Evolutionary conservation across 257 asterid species (phyloP).

Genomic region (Cordia subcordata): DNA sequence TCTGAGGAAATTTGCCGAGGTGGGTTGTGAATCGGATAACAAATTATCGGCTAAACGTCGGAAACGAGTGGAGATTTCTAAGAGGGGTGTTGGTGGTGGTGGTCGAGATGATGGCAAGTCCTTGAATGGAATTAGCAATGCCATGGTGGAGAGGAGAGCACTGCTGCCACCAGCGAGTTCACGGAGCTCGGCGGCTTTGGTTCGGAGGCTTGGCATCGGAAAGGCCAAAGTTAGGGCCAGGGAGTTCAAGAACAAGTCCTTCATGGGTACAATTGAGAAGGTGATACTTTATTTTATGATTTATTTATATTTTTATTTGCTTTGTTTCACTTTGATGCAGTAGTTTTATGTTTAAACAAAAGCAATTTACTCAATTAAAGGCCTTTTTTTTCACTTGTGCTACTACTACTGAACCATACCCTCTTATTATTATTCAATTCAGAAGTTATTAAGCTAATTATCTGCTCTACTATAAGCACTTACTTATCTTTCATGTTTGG

Average conservation of each 20-base stretch:
- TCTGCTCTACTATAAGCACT: too few species aligned
- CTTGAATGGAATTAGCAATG: slow-evolving; percentile 8
- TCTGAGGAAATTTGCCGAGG: slow-evolving; percentile 72
- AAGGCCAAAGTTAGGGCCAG: slow-evolving; percentile 45
- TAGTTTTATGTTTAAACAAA: background rate
- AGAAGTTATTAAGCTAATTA: too few species aligned
- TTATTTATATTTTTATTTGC: background rate
- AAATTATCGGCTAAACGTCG: slow-evolving; percentile 38
- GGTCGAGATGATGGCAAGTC: slow-evolving; percentile 20
- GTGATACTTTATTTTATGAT: slow-evolving; percentile 22
- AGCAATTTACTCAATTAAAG: too few species aligned
- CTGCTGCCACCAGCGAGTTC: slow-evolving; percentile 44
- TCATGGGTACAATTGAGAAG: slow-evolving; percentile 55
- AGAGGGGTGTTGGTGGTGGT: slow-evolving; percentile 4
- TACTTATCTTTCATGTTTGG: too few species aligned
- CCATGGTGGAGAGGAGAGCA: slow-evolving; percentile 43
- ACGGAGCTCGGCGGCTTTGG: slow-evolving; percentile 32
- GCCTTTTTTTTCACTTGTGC: too few species aligned
- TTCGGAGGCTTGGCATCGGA: slow-evolving; percentile 46
- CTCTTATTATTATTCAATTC: too few species aligned
- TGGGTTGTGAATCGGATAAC: slow-evolving; percentile 37
- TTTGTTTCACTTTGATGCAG: background rate
- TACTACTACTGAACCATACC: too few species aligned
- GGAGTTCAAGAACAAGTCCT: slow-evolving; percentile 54
- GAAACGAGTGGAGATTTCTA: slow-evolving; percentile 18